Conservation (phyloP, 768 basidiomycete genomes). For the Nidularia pulvinata region DNA sequence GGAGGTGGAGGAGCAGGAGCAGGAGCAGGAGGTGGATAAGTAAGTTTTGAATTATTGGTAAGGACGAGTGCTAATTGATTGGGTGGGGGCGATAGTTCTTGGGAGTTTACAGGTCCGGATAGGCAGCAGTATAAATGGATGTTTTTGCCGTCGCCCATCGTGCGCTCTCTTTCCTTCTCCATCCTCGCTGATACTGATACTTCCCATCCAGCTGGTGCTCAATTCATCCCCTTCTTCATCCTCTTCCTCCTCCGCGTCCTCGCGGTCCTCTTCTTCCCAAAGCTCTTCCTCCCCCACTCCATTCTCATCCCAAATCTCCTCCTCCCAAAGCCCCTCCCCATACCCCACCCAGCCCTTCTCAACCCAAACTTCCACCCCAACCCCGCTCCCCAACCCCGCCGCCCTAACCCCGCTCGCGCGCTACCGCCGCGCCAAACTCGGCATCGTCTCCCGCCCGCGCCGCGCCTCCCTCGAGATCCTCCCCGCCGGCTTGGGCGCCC, state of each 20-base stretch:
- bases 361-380: no score
- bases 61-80: background rate
- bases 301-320: no score
- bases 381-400: no score
- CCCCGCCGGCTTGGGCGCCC: constrained; percentile 22
- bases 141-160: background rate
- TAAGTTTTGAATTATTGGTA: no score
- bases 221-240: no score
- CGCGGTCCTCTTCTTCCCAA: no score
- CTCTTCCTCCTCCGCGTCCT: no score
- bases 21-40: background rate
- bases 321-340: no score
- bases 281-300: no score
- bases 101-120: background rate
- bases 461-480: constrained; percentile 31
- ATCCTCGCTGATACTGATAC: background rate
- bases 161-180: background rate
- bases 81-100: background rate
- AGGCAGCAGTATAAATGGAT: background rate
- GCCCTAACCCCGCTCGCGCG: constrained; percentile 25
- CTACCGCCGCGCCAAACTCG: constrained; percentile 31
- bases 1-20: background rate
- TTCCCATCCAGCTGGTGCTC: background rate
- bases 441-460: constrained; percentile 30
- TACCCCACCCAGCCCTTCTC: no score